Evolutionary conservation across 192 early-diverging fungal species (phyloP).

Genomic region (Coemansia sp.): DNA sequence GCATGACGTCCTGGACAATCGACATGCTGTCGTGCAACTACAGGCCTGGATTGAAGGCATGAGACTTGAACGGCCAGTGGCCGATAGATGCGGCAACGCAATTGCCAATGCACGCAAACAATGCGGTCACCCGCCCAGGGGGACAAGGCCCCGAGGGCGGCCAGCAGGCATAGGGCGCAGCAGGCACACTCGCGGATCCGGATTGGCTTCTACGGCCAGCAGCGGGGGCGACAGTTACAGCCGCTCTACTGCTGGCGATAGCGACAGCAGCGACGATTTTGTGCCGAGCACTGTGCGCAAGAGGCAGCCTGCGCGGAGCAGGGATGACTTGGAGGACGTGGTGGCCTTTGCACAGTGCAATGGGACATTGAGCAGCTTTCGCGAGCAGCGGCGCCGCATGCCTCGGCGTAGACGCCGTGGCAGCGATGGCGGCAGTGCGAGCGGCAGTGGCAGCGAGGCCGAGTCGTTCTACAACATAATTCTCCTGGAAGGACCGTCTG

Average conservation of each 20-base stretch:
- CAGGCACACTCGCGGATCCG: background rate
- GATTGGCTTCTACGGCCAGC: background rate
- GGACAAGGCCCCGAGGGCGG: background rate
- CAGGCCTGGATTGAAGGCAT: constrained; percentile 45
- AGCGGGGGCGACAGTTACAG: constrained; percentile 10
- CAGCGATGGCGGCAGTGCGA: constrained; percentile 18
- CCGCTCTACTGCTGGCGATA: background rate
- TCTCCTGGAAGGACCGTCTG: constrained; percentile 61
- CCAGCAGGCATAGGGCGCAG: background rate
- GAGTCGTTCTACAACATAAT: constrained; percentile 51
- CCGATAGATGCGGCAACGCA: constrained; percentile 1
- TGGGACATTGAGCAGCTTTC: constrained; percentile 23
- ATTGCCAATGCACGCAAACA: constrained; percentile 1
- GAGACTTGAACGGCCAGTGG: constrained; percentile 20
- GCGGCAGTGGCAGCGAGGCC: constrained; percentile 36
- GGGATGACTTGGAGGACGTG: constrained; percentile 17
- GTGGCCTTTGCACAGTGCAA: constrained; percentile 34
- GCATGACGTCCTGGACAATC: constrained; percentile 31
- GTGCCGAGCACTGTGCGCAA: constrained; percentile 3
- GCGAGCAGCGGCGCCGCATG: constrained; percentile 5
- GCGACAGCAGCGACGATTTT: constrained; percentile 37
- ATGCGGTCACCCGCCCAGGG: background rate
- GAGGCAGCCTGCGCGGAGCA: background rate
- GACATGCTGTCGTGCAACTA: constrained; percentile 15
- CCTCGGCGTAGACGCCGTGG: constrained; percentile 11